phyloP scores from a whole-genome alignment of 148 eudicot genomes.

The Amaranthus palmeri region DNA sequence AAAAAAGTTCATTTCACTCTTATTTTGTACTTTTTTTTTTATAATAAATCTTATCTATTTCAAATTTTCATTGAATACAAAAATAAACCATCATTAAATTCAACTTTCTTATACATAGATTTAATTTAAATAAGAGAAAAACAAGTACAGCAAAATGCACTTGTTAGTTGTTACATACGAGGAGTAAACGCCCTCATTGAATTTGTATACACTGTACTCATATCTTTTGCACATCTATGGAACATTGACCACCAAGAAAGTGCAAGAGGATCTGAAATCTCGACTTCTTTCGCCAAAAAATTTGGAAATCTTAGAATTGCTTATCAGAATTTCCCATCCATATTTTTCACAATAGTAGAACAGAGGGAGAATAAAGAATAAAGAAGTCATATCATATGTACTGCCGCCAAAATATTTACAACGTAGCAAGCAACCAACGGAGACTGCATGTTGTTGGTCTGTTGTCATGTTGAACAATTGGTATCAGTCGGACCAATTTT shows the following conservation, averaged over 20 bases:
- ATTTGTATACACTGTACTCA: background rate
- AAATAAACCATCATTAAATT: no score
- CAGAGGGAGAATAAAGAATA: constrained; percentile 6
- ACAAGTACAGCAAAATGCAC: no score
- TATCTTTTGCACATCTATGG: background rate
- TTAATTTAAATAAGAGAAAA: no score
- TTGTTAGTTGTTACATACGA: background rate
- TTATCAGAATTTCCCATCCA: background rate
- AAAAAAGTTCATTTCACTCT: no score
- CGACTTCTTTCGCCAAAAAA: constrained; percentile 17
- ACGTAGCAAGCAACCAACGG: constrained; percentile 8
- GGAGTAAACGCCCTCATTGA: background rate
- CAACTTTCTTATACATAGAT: no score
- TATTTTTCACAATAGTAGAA: background rate
- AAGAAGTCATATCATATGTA: constrained; percentile 17
- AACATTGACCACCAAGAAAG: background rate
- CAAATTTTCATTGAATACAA: no score
- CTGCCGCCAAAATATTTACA: constrained; percentile 25
- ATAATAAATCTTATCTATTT: no score
- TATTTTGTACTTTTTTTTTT: no score
- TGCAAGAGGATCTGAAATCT: background rate
- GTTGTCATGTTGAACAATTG: constrained; percentile 36
- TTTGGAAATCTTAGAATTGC: constrained; percentile 10
- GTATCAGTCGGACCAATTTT: constrained; percentile 39
- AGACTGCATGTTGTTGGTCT: constrained; percentile 7